phyloP scores from a whole-genome alignment of 306 rosid genomes.

The Datisca glomerata region DNA sequence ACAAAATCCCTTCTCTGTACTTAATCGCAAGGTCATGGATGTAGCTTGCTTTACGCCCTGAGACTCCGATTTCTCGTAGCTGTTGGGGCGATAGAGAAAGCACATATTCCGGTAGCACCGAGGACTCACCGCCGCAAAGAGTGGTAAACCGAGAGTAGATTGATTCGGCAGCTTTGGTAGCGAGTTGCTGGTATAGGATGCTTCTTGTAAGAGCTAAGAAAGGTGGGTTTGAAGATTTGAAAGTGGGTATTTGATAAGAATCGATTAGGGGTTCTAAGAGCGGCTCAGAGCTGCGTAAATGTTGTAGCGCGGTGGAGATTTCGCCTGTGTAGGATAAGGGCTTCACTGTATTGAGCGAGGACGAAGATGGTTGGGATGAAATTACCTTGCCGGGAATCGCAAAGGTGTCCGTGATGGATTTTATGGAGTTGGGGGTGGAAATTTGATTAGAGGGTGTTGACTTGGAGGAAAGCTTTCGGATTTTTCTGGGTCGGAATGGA shows the following conservation, averaged over 20 bases:
- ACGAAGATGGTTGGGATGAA: not conserved
- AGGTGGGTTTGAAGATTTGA: constrained; percentile 27
- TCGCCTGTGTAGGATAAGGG: constrained; percentile 28
- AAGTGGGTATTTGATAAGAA: constrained; percentile 26
- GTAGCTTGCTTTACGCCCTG: constrained; percentile 59
- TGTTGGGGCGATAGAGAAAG: constrained; percentile 26
- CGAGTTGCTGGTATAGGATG: constrained; percentile 72
- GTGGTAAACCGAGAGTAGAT: constrained; percentile 50
- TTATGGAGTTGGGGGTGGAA: constrained; percentile 3
- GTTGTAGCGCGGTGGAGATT: constrained; percentile 39
- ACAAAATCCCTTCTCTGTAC: constrained; percentile 31
- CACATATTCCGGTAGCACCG: constrained; percentile 31
- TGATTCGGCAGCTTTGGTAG: constrained; percentile 43
- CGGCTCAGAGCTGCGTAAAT: constrained; percentile 47
- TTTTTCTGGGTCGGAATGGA: constrained; percentile 42
- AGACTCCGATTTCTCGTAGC: constrained; percentile 51
- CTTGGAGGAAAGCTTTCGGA: constrained; percentile 22
- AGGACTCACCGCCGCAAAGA: constrained; percentile 46
- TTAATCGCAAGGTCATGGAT: constrained; percentile 53
- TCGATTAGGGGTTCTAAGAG: constrained; percentile 29
- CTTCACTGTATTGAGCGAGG: constrained; percentile 8
- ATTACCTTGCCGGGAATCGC: not conserved
- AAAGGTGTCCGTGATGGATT: not conserved
- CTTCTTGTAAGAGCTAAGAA: constrained; percentile 44
- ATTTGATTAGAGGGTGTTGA: not conserved